These are phyloP conservation scores for Erysiphe pulchra DNA, from an alignment of 2,329 filamentous ascomycete genomes.

Conservation along the genomic window DNA sequence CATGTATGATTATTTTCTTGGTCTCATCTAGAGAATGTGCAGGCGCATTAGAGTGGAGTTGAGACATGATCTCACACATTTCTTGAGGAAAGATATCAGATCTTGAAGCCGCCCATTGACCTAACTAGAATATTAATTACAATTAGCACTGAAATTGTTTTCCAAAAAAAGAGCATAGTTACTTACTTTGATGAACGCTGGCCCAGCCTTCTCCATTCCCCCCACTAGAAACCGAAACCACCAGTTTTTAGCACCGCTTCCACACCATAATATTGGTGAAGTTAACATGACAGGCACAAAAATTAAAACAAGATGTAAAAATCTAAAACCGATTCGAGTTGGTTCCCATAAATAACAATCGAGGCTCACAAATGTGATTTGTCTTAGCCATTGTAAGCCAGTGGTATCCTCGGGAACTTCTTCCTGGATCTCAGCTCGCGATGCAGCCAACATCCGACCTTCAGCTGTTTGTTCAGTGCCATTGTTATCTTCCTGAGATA, in stretches of 20 bases:
- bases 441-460: slow-evolving; percentile 64
- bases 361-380: slow-evolving; percentile 36
- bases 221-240: slow-evolving; percentile 80
- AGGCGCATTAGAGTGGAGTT: slow-evolving; percentile 79
- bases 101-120: slow-evolving; percentile 93
- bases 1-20: slow-evolving; percentile 50
- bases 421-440: slow-evolving; percentile 50
- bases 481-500: slow-evolving; percentile 28
- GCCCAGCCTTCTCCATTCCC: slow-evolving; percentile 78
- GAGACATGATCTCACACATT: slow-evolving; percentile 82
- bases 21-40: slow-evolving; percentile 68
- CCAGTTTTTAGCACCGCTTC: slow-evolving; percentile 43
- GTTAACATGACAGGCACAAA: slow-evolving; percentile 74
- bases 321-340: slow-evolving; percentile 62
- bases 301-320: slow-evolving; percentile 63
- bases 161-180: no score
- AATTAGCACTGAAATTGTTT: slow-evolving; percentile 4
- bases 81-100: slow-evolving; percentile 89
- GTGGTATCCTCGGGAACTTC: slow-evolving; percentile 34
- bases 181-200: slow-evolving; percentile 80
- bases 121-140: slow-evolving; percentile 28
- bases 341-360: slow-evolving; percentile 64
- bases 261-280: slow-evolving; percentile 62
- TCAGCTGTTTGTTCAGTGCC: slow-evolving; percentile 44
- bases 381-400: slow-evolving; percentile 29